Percentiles rank a stretch among this genome's conserved stretches.
Conservation (phyloP, 2,329 filamentous ascomycete species). For the Dothidotthia symphoricarpi region DNA sequence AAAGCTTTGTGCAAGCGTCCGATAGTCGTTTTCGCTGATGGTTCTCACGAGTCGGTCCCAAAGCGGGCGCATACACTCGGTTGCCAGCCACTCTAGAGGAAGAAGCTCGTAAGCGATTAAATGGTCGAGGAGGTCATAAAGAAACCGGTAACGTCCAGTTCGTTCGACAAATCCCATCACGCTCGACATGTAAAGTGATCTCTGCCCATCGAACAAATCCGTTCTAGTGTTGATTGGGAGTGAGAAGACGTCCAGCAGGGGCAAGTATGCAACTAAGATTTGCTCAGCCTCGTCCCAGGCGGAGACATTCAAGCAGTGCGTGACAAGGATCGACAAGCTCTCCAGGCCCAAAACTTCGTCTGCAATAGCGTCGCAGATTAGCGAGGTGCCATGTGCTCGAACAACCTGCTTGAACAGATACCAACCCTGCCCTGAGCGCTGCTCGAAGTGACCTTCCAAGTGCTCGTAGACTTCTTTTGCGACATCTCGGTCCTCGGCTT, state of each 20-base stretch:
- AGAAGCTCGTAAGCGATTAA: constrained; percentile 37
- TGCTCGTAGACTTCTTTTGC: constrained; percentile 42
- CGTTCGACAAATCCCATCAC: constrained; percentile 28
- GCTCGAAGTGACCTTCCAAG: constrained; percentile 40
- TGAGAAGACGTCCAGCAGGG: constrained; percentile 22
- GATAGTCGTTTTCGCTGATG: constrained; percentile 30
- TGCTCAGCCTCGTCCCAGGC: constrained; percentile 40
- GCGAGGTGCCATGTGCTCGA: constrained; percentile 42
- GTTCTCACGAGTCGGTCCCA: constrained; percentile 38
- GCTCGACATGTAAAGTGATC: constrained; percentile 27
- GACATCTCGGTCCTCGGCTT: constrained; percentile 38
- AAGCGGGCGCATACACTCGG: constrained; percentile 34
- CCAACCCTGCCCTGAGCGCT: constrained; percentile 38
- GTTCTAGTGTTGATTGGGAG: constrained; percentile 26
- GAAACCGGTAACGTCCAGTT: constrained; percentile 31
- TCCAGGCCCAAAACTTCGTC: constrained; percentile 32
- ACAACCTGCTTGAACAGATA: constrained; percentile 42
- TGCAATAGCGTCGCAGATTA: constrained; percentile 39
- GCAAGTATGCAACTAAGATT: constrained; percentile 30
- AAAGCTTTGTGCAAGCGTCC: constrained; percentile 24
- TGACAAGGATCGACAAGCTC: constrained; percentile 25
- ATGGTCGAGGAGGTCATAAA: constrained; percentile 36
- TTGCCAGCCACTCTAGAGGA: constrained; percentile 42
- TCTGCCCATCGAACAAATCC: constrained; percentile 29
- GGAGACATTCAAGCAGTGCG: constrained; percentile 29